Base-by-base conservation (phyloP, 345 rosid genomes). In the Cardamine chenopodiifolia region DNA sequence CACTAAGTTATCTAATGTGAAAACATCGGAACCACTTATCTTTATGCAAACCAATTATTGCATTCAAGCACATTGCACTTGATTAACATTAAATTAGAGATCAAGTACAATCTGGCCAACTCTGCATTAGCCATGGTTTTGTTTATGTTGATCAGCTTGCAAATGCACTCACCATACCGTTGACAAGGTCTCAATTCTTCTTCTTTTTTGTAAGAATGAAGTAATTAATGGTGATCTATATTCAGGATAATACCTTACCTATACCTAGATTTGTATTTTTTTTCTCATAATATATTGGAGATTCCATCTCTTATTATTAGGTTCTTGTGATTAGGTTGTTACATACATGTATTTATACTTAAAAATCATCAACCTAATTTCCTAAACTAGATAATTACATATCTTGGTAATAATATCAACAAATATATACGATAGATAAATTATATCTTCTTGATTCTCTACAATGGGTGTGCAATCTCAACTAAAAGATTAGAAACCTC, bases 401-500 rank as follows among this genome's bases (percentile, higher is more conserved):
- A 37, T 37, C 40, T 37, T 37, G 13, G 40, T 37, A 37, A 10
- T 11, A 37, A 11, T 39, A 39, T 39, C 42, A 1, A 39, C 44
- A 39, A 39, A 39, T 37, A 37, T 37, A 3, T 37, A 37, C 42
- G 1, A 37, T 37, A 11, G 11, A n/a, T n/a, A n/a, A n/a, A n/a
- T n/a, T n/a, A n/a, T n/a, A n/a, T n/a, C n/a, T n/a, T n/a, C n/a
- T n/a, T n/a, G n/a, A n/a, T n/a, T n/a, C n/a, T n/a, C n/a, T n/a
- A n/a, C n/a, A n/a, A n/a, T n/a, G n/a, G n/a, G 5, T 17, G 11
- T 65, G 19, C 8, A 65, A 4, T 67, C 23, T 35, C 71, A 22
- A 52, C n/a, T n/a, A 23, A 25, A 22, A 52, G 60, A 6, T 56
- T 19, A 57, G 15, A 74, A 53, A 53, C 73, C 73, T 65, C 73